These are phyloP conservation scores for Fragosphaeria purpurea DNA, from an alignment of 2,329 filamentous ascomycete species.

Conservation along the genomic window DNA sequence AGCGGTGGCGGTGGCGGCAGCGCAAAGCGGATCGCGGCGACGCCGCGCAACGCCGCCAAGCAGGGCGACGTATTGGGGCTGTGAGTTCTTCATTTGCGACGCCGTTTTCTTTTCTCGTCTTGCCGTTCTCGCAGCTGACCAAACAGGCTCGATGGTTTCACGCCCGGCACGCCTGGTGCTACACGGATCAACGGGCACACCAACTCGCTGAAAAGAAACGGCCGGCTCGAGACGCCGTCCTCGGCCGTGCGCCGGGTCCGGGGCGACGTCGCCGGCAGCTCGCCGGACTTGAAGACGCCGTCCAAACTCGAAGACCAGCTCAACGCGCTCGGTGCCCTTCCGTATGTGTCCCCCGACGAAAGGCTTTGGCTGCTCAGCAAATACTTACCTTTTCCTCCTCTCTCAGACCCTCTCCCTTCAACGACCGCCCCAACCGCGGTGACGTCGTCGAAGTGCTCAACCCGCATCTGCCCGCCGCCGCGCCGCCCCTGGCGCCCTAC, in stretches of 20 bases:
- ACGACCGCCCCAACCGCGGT: constrained; percentile 67
- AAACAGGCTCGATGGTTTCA: constrained; percentile 54
- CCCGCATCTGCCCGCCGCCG: constrained; percentile 54
- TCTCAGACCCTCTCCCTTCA: constrained; percentile 47
- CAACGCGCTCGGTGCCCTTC: constrained; percentile 26
- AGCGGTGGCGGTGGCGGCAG: not conserved
- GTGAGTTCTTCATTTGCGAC: constrained; percentile 31
- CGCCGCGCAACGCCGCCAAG: constrained; percentile 49
- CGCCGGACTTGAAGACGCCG: constrained; percentile 33
- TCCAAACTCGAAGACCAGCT: constrained; percentile 29
- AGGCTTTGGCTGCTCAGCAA: too few relatives aligned
- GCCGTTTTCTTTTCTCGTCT: not conserved
- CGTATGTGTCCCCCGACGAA: constrained; percentile 21
- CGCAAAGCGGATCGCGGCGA: constrained; percentile 47
- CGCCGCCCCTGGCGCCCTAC: constrained; percentile 62
- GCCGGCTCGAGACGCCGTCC: constrained; percentile 33
- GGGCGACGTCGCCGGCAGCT: constrained; percentile 32
- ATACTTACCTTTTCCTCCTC: not conserved
- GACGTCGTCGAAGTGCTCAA: constrained; percentile 80
- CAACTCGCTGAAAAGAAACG: constrained; percentile 19
- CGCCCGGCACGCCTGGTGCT: constrained; percentile 50
- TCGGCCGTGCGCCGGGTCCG: constrained; percentile 40
- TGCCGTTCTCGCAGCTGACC: not conserved
- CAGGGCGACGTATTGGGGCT: constrained; percentile 71
- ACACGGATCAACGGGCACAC: constrained; percentile 28